Conservation (phyloP, 352 stramenopile genomes). For the Phytophthora pluvialis region DNA sequence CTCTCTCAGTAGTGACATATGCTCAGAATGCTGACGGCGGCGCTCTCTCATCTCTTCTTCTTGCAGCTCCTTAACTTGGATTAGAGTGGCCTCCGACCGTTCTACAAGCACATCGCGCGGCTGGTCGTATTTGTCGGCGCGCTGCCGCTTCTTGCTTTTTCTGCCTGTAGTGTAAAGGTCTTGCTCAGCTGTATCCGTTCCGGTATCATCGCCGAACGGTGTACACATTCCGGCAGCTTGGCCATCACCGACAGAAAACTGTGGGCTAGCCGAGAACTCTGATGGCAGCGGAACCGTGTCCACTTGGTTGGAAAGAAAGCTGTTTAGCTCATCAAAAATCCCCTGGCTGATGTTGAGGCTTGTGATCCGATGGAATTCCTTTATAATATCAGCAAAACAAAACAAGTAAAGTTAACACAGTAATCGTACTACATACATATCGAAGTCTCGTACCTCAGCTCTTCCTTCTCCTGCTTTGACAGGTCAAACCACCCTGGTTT, state of each 20-base stretch:
- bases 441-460: too few relatives aligned
- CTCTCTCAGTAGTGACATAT: neutral
- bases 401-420: too few relatives aligned
- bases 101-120: neutral
- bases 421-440: too few relatives aligned
- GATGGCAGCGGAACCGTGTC: neutral
- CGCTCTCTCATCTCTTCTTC: neutral
- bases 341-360: neutral
- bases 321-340: neutral
- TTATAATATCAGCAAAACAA: too few relatives aligned
- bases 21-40: neutral
- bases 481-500: too few relatives aligned
- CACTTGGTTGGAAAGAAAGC: neutral
- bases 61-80: neutral
- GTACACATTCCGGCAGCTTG: too few relatives aligned
- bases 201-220: too few relatives aligned
- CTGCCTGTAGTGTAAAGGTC: neutral
- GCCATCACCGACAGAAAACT: too few relatives aligned
- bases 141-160: neutral
- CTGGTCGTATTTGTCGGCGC: neutral
- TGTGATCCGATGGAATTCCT: neutral
- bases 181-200: neutral
- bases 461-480: too few relatives aligned
- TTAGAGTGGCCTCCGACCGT: neutral
- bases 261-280: neutral